Percentiles rank a stretch among this genome's conserved stretches.
These are phyloP conservation scores for Hymenotorrendiella dingleyae DNA, from an alignment of 2,329 filamentous ascomycete species.

Conservation along the genomic window DNA sequence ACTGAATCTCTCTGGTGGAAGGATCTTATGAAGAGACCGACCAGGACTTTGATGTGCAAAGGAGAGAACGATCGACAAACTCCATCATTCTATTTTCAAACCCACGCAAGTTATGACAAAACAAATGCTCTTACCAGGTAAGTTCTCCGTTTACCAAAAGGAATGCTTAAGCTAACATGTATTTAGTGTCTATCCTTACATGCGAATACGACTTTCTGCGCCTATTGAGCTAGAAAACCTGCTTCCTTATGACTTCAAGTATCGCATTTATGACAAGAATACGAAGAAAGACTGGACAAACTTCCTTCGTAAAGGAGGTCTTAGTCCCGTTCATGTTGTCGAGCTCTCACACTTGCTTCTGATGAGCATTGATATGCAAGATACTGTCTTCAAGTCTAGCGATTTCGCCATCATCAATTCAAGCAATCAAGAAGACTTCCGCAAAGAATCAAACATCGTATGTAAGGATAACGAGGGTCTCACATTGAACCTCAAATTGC, in stretches of 20 bases:
- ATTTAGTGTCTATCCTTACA: conserved; percentile 76
- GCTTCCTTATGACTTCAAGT: conserved; percentile 97
- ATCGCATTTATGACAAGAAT: conserved; percentile 97
- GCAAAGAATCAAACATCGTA: conserved; percentile 69
- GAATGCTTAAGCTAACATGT: conserved; percentile 28
- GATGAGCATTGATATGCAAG: conserved; percentile 93
- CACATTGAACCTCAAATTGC: conserved; percentile 73
- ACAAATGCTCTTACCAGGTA: conserved; percentile 74
- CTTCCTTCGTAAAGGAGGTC: conserved; percentile 90
- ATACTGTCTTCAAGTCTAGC: conserved; percentile 88
- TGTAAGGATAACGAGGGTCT: conserved; percentile 83
- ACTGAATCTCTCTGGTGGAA: conserved; percentile 87
- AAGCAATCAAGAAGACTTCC: conserved; percentile 80
- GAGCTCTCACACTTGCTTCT: conserved; percentile 90
- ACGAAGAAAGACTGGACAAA: conserved; percentile 99
- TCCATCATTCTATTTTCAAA: conserved; percentile 92
- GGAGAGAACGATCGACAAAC: conserved; percentile 73
- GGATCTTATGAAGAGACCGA: conserved; percentile 78
- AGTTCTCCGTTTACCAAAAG: conserved; percentile 24
- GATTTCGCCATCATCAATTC: conserved; percentile 98
- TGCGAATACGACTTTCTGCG: conserved; percentile 86
- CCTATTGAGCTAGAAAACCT: conserved; percentile 93
- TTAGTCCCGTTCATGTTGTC: conserved; percentile 95
- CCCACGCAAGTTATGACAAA: conserved; percentile 79
- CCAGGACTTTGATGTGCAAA: conserved; percentile 80